These are phyloP conservation scores for Zopfia rhizophila DNA, from an alignment of 2,329 filamentous ascomycete genomes.

Conservation along the genomic window DNA sequence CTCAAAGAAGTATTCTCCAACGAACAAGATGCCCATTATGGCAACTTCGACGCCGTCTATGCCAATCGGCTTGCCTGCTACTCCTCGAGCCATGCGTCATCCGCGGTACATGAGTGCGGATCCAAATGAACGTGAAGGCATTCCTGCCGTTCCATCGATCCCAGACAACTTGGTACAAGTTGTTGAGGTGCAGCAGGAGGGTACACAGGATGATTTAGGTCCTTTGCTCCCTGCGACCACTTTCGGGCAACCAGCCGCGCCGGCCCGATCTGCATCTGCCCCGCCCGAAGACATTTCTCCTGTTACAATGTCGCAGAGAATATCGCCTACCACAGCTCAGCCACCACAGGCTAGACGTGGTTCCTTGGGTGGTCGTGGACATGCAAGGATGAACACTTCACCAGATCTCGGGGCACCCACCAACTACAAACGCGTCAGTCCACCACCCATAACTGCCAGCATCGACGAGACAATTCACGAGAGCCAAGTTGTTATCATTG, in stretches of 20 bases:
- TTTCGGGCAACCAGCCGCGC: slow-evolving; percentile 54
- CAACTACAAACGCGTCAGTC: slow-evolving; percentile 52
- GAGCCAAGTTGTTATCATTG: slow-evolving; percentile 56
- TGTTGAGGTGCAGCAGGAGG: slow-evolving; percentile 40
- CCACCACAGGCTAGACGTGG: slow-evolving; percentile 42
- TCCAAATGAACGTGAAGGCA: slow-evolving; percentile 59
- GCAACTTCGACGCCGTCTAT: slow-evolving; percentile 62
- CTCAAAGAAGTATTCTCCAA: slow-evolving; percentile 51
- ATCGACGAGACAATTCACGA: slow-evolving; percentile 65
- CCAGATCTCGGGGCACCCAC: slow-evolving; percentile 45
- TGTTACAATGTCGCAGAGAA: slow-evolving; percentile 26
- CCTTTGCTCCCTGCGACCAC: slow-evolving; percentile 60
- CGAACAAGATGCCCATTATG: slow-evolving; percentile 40
- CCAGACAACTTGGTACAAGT: slow-evolving; percentile 60
- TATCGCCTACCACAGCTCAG: slow-evolving; percentile 38
- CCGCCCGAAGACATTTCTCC: slow-evolving; percentile 56
- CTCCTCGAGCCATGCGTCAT: slow-evolving; percentile 89
- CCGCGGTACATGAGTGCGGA: slow-evolving; percentile 73
- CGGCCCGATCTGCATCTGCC: slow-evolving; percentile 58
- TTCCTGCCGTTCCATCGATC: slow-evolving; percentile 66
- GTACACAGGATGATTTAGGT: slow-evolving; percentile 56
- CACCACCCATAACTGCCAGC: slow-evolving; percentile 59
- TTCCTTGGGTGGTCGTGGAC: slow-evolving; percentile 49
- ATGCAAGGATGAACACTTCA: slow-evolving; percentile 57
- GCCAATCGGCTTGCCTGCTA: slow-evolving; percentile 84